A percentile compares a stretch with the other conserved stretches of the same genome.
Evolutionary conservation across 257 asterid species (phyloP).

Genomic region (Ocimum tenuiflorum): DNA sequence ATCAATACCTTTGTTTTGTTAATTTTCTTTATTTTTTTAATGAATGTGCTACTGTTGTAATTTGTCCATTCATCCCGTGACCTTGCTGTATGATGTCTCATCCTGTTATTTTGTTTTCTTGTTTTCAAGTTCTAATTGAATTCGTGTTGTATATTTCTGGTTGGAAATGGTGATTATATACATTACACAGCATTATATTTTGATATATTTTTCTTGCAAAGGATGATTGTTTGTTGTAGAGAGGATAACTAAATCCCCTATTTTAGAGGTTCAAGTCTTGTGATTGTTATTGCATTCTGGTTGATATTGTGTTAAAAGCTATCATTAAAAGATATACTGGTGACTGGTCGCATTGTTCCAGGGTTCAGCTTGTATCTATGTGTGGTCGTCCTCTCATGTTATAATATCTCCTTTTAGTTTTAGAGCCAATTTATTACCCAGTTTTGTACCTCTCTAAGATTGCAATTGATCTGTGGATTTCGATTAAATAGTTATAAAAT

Average conservation of each 20-base stretch:
- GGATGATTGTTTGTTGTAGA: too few species aligned
- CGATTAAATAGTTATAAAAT: neutral
- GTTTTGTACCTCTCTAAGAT: neutral
- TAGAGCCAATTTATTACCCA: neutral
- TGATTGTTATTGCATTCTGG: neutral
- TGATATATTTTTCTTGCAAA: neutral
- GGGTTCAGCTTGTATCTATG: neutral
- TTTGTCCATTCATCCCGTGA: neutral
- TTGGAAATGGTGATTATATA: neutral
- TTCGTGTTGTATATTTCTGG: neutral
- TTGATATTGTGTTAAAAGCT: neutral
- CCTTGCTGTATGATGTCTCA: neutral
- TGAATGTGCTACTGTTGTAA: neutral
- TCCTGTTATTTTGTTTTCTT: neutral
- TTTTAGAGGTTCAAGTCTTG: neutral
- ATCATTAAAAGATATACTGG: neutral
- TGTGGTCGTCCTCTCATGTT: neutral
- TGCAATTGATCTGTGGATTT: neutral
- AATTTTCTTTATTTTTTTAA: neutral
- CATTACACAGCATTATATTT: too few species aligned
- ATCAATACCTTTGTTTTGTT: neutral
- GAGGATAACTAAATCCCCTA: too few species aligned
- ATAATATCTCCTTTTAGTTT: neutral
- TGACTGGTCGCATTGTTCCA: neutral
- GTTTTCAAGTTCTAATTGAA: neutral